Percentiles rank a stretch among this genome's conserved stretches.
Evolutionary conservation across 2,329 filamentous ascomycete genomes (phyloP).

Genomic region (Teratosphaeriaceae sp.): DNA sequence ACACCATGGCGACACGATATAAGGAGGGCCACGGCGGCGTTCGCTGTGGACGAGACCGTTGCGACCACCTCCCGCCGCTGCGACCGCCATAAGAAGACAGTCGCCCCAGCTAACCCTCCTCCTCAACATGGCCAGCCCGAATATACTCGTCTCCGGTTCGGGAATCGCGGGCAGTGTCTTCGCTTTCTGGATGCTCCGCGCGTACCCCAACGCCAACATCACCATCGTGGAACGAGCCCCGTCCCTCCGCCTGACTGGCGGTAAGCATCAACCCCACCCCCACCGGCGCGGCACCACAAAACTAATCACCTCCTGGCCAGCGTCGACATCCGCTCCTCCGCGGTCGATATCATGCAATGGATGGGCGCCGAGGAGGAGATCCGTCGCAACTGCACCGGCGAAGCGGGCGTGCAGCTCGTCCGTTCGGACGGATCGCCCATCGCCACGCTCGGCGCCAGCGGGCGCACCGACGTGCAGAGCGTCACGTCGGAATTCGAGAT

Average conservation of each 20-base stretch:
- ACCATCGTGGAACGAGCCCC: slow-evolving; percentile 41
- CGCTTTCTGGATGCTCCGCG: slow-evolving; percentile 29
- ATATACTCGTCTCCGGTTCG: slow-evolving; percentile 33
- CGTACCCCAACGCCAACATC: slow-evolving; percentile 27
- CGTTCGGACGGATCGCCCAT: slow-evolving; percentile 20
- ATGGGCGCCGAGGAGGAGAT: slow-evolving; percentile 35
- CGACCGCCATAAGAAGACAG: neutral
- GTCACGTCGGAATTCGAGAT: slow-evolving; percentile 34
- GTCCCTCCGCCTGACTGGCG: slow-evolving; percentile 32
- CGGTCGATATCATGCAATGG: slow-evolving; percentile 34
- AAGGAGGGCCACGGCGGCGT: too few relatives aligned
- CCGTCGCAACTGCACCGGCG: slow-evolving; percentile 30
- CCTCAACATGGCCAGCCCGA: slow-evolving; percentile 6
- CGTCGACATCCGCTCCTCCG: slow-evolving; percentile 40
- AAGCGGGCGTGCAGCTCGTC: slow-evolving; percentile 34
- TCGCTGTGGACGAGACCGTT: too few relatives aligned
- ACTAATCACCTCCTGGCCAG: too few relatives aligned
- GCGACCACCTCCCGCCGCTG: too few relatives aligned
- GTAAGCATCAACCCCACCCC: too few relatives aligned
- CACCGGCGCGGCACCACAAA: too few relatives aligned
- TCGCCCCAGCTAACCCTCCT: neutral
- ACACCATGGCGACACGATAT: too few relatives aligned
- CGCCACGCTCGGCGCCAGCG: slow-evolving; percentile 25
- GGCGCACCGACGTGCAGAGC: slow-evolving; percentile 26
- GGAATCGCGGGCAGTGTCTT: slow-evolving; percentile 35